Conservation (phyloP, 768 basidiomycete genomes). For the Phylloporus sp. region DNA sequence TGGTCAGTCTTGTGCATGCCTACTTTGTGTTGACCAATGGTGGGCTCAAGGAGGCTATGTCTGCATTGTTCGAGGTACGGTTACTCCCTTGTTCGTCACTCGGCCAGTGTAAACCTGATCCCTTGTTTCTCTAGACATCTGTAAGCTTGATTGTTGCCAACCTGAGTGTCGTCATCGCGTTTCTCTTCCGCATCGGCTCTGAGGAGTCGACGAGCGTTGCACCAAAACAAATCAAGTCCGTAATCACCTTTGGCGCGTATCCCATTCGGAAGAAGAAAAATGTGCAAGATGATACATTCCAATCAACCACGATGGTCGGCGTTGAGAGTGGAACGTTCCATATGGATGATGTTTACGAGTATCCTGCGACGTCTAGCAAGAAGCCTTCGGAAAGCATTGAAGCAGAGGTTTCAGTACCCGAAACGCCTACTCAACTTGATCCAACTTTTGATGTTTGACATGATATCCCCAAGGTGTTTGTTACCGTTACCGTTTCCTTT, state of each 20-base stretch:
- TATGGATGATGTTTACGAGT: not conserved
- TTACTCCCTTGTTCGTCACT: not conserved
- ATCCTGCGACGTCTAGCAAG: not conserved
- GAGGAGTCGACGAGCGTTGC: not conserved
- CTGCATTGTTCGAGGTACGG: constrained; percentile 1
- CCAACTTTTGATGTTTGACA: not conserved
- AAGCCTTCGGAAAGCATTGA: not conserved
- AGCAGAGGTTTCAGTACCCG: not conserved
- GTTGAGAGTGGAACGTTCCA: not conserved
- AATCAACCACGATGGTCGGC: not conserved
- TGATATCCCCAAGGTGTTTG: not conserved
- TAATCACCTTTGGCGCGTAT: not conserved
- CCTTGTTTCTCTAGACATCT: not conserved
- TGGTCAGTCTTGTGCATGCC: constrained; percentile 2
- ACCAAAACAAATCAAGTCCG: not conserved
- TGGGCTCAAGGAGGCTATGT: not conserved
- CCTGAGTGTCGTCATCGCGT: constrained; percentile 1
- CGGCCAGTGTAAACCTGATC: not conserved
- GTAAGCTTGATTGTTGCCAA: constrained; percentile 2
- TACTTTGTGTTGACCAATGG: constrained; percentile 2
- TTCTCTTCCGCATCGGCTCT: constrained; percentile 6
- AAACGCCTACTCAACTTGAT: not conserved
- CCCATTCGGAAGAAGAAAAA: not conserved
- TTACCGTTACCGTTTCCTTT: not conserved
- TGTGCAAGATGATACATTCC: not conserved